These are phyloP conservation scores for Chlorophyllum brunneum DNA, from an alignment of 768 basidiomycete genomes.

Conservation along the genomic window DNA sequence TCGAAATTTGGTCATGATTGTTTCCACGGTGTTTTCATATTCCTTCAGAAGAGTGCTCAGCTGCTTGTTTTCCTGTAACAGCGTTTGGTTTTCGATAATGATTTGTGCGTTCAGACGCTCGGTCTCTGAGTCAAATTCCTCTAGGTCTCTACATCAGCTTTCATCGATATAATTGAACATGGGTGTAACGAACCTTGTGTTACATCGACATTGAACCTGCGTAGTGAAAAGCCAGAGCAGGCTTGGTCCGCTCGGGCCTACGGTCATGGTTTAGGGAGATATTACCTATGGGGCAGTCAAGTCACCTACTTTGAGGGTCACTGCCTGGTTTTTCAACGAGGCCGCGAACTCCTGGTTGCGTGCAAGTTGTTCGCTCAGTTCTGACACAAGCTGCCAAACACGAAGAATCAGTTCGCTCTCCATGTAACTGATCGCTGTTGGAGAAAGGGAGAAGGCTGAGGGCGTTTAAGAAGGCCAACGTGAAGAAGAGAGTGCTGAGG, in stretches of 20 bases:
- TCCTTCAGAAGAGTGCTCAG: constrained; percentile 85
- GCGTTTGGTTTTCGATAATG: constrained; percentile 89
- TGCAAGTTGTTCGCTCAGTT: constrained; percentile 78
- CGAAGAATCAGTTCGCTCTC: constrained; percentile 70
- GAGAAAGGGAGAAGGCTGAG: neutral
- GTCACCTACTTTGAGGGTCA: constrained; percentile 63
- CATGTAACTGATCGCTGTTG: constrained; percentile 29
- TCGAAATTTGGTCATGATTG: constrained; percentile 94
- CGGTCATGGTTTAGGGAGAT: constrained; percentile 12
- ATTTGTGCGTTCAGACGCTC: constrained; percentile 88
- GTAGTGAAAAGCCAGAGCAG: constrained; percentile 70
- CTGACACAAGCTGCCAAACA: constrained; percentile 76
- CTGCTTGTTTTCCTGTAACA: constrained; percentile 95
- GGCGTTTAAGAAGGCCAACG: neutral
- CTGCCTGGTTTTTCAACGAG: constrained; percentile 65
- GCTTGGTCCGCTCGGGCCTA: constrained; percentile 75
- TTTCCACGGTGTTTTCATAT: constrained; percentile 92
- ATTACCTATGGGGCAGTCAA: neutral
- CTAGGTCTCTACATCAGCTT: constrained; percentile 50
- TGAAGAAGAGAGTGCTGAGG: neutral
- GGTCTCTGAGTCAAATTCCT: constrained; percentile 87
- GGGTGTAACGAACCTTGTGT: constrained; percentile 56
- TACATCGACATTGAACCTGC: constrained; percentile 86
- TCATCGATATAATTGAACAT: constrained; percentile 18
- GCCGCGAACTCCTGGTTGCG: constrained; percentile 76